phyloP scores from a whole-genome alignment of 352 stramenopile genomes.

The Pythium sukuiense region DNA sequence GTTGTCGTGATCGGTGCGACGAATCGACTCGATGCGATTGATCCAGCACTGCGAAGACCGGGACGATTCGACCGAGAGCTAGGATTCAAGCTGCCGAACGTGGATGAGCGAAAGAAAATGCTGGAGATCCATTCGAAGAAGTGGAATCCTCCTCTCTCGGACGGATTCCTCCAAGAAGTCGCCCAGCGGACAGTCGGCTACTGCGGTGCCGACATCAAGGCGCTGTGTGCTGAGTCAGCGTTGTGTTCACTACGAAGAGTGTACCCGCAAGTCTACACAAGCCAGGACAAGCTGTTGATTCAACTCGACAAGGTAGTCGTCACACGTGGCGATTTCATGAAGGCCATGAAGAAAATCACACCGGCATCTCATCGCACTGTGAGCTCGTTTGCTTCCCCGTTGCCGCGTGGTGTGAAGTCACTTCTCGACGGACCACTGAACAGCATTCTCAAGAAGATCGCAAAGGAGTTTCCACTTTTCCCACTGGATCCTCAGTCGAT shows the following conservation, averaged over 20 bases:
- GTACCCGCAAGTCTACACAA: slow-evolving; percentile 88
- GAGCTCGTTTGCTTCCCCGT: slow-evolving; percentile 69
- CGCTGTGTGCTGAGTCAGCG: slow-evolving; percentile 87
- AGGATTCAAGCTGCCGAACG: slow-evolving; percentile 87
- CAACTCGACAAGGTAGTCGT: slow-evolving; percentile 74
- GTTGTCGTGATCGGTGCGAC: slow-evolving; percentile 98
- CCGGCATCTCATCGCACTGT: slow-evolving; percentile 72
- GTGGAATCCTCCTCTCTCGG: slow-evolving; percentile 78
- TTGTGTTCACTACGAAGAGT: slow-evolving; percentile 85
- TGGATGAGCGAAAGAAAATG: slow-evolving; percentile 81
- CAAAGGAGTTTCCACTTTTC: slow-evolving; percentile 63
- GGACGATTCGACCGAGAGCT: slow-evolving; percentile 93
- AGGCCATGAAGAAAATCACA: slow-evolving; percentile 80
- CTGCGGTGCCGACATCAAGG: slow-evolving; percentile 91
- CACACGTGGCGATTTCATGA: slow-evolving; percentile 64
- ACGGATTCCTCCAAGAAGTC: slow-evolving; percentile 70
- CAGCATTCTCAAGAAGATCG: slow-evolving; percentile 44
- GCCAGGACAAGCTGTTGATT: slow-evolving; percentile 75
- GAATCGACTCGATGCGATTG: slow-evolving; percentile 95
- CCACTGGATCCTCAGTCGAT: slow-evolving; percentile 47
- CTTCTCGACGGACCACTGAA: slow-evolving; percentile 44
- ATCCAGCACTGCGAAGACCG: slow-evolving; percentile 93
- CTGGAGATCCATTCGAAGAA: slow-evolving; percentile 86
- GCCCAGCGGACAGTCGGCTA: slow-evolving; percentile 87
- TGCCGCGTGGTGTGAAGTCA: slow-evolving; percentile 58